Conservation (phyloP, 2,329 filamentous ascomycete species). For the Gremmenia infestans region DNA sequence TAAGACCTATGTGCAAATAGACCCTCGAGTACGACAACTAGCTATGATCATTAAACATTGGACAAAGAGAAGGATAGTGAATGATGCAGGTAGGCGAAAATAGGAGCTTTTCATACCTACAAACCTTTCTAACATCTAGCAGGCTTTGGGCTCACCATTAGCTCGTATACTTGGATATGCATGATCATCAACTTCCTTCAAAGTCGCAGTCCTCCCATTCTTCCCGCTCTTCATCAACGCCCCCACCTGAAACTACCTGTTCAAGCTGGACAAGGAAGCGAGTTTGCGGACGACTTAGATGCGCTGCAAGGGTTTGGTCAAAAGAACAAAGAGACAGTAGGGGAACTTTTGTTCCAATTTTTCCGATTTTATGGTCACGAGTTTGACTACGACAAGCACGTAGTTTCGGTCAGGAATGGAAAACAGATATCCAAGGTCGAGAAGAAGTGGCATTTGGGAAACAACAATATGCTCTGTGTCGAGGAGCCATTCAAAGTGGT, state of each 20-base stretch:
- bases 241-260: conserved; percentile 56
- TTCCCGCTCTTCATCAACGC: conserved; percentile 79
- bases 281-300: conserved; percentile 83
- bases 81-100: conserved; percentile 80
- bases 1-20: conserved; percentile 90
- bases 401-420: conserved; percentile 80
- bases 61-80: conserved; percentile 87
- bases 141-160: conserved; percentile 91
- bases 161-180: conserved; percentile 99
- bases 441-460: conserved; percentile 78
- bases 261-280: conserved; percentile 61
- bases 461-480: conserved; percentile 84
- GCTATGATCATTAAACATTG: conserved; percentile 98
- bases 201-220: conserved; percentile 73
- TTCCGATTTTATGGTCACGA: conserved; percentile 94
- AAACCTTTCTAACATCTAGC: conserved; percentile 19
- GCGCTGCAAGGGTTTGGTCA: conserved; percentile 68
- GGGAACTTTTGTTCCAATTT: conserved; percentile 88
- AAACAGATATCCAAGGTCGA: conserved; percentile 73
- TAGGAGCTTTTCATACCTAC: not conserved
- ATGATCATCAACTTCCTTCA: conserved; percentile 96
- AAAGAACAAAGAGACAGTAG: conserved; percentile 76
- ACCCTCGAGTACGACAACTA: conserved; percentile 82
- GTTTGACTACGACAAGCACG: conserved; percentile 79
- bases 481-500: conserved; percentile 93